Conservation (phyloP, 306 rosid species). For the Luffa acutangula region DNA sequence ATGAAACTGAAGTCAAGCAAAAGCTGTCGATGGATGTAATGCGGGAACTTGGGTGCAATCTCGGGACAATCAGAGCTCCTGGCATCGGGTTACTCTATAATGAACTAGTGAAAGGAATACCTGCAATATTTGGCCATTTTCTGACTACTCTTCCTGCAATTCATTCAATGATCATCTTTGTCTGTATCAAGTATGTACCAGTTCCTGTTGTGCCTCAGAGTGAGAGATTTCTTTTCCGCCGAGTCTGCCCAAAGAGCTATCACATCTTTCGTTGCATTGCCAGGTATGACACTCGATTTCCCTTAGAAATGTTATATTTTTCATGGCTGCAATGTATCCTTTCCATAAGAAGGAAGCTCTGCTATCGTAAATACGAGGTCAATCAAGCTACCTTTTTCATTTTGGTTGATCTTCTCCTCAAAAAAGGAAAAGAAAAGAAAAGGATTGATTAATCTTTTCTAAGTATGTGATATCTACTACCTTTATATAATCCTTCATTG, state of each 20-base stretch:
- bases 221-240: conserved; percentile 94
- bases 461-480: neutral
- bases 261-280: conserved; percentile 96
- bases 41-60: conserved; percentile 80
- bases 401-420: neutral
- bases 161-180: conserved; percentile 88
- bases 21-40: conserved; percentile 77
- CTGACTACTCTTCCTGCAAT: conserved; percentile 59
- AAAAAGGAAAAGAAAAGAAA: neutral
- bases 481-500: neutral
- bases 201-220: conserved; percentile 89
- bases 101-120: conserved; percentile 93
- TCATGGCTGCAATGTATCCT: neutral
- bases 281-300: conserved; percentile 23
- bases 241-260: conserved; percentile 84
- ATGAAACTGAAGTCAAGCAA: conserved; percentile 92
- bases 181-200: conserved; percentile 85
- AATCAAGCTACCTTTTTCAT: neutral
- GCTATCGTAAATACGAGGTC: neutral
- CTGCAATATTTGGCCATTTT: conserved; percentile 91
- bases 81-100: conserved; percentile 92
- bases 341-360: neutral
- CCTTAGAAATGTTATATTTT: neutral
- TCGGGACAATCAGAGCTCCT: conserved; percentile 93
- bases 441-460: neutral